These are phyloP conservation scores for Malassezia equina DNA, from an alignment of 1,284 basidiomycete species.

Conservation along the genomic window DNA sequence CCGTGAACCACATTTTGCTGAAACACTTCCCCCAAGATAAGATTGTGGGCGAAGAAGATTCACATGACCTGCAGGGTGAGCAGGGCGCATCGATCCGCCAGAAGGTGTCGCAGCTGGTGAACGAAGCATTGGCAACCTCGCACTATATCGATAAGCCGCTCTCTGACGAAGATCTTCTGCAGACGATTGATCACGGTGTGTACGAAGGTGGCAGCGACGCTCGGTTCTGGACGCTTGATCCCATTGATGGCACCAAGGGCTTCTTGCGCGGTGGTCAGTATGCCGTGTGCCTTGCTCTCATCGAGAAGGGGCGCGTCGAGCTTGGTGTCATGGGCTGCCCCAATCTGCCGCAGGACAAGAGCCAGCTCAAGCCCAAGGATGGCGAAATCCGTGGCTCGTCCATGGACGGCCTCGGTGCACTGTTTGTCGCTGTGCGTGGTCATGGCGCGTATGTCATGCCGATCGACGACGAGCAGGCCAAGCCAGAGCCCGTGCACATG, in stretches of 20 bases:
- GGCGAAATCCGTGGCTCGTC: constrained; percentile 33
- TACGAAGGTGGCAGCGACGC: constrained; percentile 67
- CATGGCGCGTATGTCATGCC: constrained; percentile 37
- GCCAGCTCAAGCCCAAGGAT: constrained; percentile 35
- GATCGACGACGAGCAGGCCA: constrained; percentile 20
- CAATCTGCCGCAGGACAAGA: constrained; percentile 60
- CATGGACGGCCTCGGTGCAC: constrained; percentile 32
- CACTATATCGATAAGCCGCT: constrained; percentile 49
- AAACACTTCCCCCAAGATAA: constrained; percentile 69
- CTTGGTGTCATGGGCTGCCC: constrained; percentile 85
- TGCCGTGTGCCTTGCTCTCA: constrained; percentile 84
- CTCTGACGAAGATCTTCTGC: constrained; percentile 56
- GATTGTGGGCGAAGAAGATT: constrained; percentile 93
- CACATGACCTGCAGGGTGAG: constrained; percentile 56
- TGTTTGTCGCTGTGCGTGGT: constrained; percentile 40
- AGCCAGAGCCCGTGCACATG: constrained; percentile 34
- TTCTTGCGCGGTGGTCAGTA: constrained; percentile 95
- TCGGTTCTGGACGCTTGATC: constrained; percentile 78
- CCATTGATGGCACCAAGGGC: constrained; percentile 85
- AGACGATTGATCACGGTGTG: constrained; percentile 76
- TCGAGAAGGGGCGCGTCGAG: constrained; percentile 67
- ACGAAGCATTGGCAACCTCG: constrained; percentile 58
- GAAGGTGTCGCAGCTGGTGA: constrained; percentile 71
- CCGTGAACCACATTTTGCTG: constrained; percentile 36
- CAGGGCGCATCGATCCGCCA: constrained; percentile 53